Evolutionary conservation across 805 yeast genomes (phyloP), one percentile per base, ranked within the genome.

Genomic region (Myxozyma geophila): DNA sequence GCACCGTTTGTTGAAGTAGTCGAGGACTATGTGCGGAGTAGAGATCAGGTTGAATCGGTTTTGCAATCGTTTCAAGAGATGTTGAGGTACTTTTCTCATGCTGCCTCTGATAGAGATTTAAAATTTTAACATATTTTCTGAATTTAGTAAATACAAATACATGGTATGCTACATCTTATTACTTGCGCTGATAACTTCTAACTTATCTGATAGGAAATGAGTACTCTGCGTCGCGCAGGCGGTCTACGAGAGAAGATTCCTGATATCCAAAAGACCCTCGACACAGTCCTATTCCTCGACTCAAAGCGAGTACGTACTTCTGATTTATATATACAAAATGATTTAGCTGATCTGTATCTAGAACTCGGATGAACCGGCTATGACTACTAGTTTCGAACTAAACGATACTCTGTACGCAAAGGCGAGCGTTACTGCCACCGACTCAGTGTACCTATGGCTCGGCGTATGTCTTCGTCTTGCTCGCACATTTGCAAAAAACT

Each of bases 1-100:
- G 99, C 99, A 0, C 97, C 96, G 47, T 95, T 95, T 75, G 86
- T 95, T 58, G 96, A 89, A 67, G 85, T 85, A 61, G 95, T 92
- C 9, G 95, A 86, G 60, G 87, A 85, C 55, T 84, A 86, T 70
- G 83, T 92, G 67, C 88, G 85, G 72, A 81, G 82, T 69, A 81
- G 86, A 1, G 87, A 82, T 51, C 93, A 90, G 71, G 90, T 88
- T 62, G 90, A 88, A 55, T 74, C 82, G 49, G 81, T 88, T 41
- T 83, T 93, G 78, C 80, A 82, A 54, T 83, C 88, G 70, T 87
- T 92, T 74, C 97, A 93, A 77, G 95, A 90, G 72, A 82, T 96
- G 74, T 76, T 91, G 62, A 93, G 91, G 74, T 70, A 51, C 61
- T 17, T 28, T 37, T n/a, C 19, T 47, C 28, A 21, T 39, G 46